Percentiles rank a stretch among this genome's conserved stretches.
Evolutionary conservation across 108 stramenopile species (phyloP).

Genomic region (Cyclotella choctawhatcheeana): DNA sequence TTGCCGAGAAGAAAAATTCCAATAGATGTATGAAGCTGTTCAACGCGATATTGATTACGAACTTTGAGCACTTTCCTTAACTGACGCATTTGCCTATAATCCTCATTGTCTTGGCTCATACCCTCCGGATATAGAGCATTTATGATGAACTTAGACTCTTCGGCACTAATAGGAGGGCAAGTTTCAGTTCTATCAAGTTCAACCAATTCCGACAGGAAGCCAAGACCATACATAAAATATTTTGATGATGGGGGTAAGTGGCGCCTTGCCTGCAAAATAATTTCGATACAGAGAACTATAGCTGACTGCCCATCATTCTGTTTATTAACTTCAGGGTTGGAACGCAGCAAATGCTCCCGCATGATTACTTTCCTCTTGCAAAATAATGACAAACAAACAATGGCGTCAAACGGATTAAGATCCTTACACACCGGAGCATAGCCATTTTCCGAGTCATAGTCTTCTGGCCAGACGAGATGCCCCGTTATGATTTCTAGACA

Average conservation of each 20-base stretch:
- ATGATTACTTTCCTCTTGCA: slow-evolving; percentile 41
- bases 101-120: slow-evolving; percentile 26
- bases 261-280: slow-evolving; percentile 48
- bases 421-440: slow-evolving; percentile 34
- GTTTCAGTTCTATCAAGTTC: slow-evolving; percentile 36
- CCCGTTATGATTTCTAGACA: slow-evolving; percentile 45
- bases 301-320: slow-evolving; percentile 45
- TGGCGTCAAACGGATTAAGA: slow-evolving; percentile 39
- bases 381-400: slow-evolving; percentile 49
- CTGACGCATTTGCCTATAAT: slow-evolving; percentile 37
- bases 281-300: slow-evolving; percentile 37
- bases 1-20: slow-evolving; percentile 28
- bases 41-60: slow-evolving; percentile 28
- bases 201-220: slow-evolving; percentile 20
- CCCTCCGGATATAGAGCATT: slow-evolving; percentile 49
- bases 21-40: slow-evolving; percentile 32
- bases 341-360: slow-evolving; percentile 26
- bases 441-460: slow-evolving; percentile 32
- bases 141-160: slow-evolving; percentile 37
- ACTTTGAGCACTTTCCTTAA: slow-evolving; percentile 40
- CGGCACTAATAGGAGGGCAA: slow-evolving; percentile 17
- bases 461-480: slow-evolving; percentile 58
- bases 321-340: slow-evolving; percentile 2
- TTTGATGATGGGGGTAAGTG: slow-evolving; percentile 29
- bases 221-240: slow-evolving; percentile 50